Evolutionary conservation across 495 filamentous ascomycete species (phyloP).

Genomic region (Friedmanniomyces simplex): DNA sequence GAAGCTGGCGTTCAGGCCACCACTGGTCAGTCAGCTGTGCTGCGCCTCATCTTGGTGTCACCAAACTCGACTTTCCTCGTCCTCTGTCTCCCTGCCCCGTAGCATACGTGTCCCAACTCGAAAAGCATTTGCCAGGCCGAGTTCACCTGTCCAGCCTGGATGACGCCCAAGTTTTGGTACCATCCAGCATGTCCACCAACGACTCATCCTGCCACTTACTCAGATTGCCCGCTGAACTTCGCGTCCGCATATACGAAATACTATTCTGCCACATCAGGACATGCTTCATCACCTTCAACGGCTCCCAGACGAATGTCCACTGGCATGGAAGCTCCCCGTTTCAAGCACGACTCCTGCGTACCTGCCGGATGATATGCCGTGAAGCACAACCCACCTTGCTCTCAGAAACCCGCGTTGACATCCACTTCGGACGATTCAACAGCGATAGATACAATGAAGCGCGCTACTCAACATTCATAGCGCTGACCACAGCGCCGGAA

Average conservation of each 20-base stretch:
- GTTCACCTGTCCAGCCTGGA: no score
- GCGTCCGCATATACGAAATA: neutral
- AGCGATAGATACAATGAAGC: neutral
- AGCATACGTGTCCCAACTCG: no score
- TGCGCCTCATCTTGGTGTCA: no score
- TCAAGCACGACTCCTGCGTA: neutral
- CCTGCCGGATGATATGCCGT: neutral
- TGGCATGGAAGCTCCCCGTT: neutral
- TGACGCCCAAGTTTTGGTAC: no score
- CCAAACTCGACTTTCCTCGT: no score
- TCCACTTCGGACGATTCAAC: neutral
- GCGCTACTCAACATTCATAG: neutral
- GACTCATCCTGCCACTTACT: neutral
- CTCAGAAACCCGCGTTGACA: neutral
- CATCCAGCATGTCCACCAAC: no score
- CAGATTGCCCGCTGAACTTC: neutral
- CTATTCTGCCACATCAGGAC: neutral
- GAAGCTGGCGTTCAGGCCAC: no score
- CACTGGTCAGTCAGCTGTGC: no score
- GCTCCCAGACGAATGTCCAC: neutral
- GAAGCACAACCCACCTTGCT: neutral
- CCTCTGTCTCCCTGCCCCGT: no score
- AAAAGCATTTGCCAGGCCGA: no score
- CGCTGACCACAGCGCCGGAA: neutral
- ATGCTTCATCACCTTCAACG: neutral